These are phyloP conservation scores for Athelia psychrophila DNA, from an alignment of 1,284 basidiomycete genomes.

Conservation along the genomic window DNA sequence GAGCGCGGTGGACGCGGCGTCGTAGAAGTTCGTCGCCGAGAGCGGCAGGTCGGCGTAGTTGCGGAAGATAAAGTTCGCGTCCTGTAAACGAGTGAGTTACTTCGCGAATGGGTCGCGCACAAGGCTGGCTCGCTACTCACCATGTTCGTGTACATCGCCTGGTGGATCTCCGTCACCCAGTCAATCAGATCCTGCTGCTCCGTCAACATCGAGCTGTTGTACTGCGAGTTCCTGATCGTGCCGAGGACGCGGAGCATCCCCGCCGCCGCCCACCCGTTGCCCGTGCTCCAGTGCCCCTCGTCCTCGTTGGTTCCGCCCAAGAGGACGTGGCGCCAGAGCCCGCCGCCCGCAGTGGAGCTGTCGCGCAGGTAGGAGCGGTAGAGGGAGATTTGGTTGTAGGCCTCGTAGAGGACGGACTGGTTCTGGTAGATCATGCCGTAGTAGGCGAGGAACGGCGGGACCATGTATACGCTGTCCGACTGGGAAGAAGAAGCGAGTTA, in stretches of 20 bases:
- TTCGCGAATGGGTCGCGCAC: no score
- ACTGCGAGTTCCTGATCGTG: conserved; percentile 67
- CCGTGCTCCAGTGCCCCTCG: conserved; percentile 73
- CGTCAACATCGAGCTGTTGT: conserved; percentile 40
- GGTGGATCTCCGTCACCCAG: conserved; percentile 76
- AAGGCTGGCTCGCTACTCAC: neutral
- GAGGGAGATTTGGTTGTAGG: conserved; percentile 77
- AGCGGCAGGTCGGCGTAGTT: conserved; percentile 72
- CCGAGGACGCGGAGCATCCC: conserved; percentile 83
- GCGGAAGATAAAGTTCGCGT: conserved; percentile 56
- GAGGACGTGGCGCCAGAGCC: conserved; percentile 71
- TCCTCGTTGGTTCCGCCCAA: conserved; percentile 51
- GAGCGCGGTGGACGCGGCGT: conserved; percentile 73
- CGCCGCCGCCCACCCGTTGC: conserved; percentile 84
- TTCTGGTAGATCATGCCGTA: conserved; percentile 77
- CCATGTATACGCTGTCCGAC: conserved; percentile 85
- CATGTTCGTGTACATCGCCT: conserved; percentile 61
- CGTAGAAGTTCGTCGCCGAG: conserved; percentile 57
- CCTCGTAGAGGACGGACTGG: conserved; percentile 60
- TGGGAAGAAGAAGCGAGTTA: conserved; percentile 29
- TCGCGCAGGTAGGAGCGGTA: conserved; percentile 71
- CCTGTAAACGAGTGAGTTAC: conserved; percentile 12
- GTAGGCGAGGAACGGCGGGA: conserved; percentile 89
- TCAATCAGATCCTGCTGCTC: conserved; percentile 58
- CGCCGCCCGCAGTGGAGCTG: conserved; percentile 32